These are phyloP conservation scores for Hyphopichia homilentoma DNA, from an alignment of 805 yeast species.

Conservation along the genomic window DNA sequence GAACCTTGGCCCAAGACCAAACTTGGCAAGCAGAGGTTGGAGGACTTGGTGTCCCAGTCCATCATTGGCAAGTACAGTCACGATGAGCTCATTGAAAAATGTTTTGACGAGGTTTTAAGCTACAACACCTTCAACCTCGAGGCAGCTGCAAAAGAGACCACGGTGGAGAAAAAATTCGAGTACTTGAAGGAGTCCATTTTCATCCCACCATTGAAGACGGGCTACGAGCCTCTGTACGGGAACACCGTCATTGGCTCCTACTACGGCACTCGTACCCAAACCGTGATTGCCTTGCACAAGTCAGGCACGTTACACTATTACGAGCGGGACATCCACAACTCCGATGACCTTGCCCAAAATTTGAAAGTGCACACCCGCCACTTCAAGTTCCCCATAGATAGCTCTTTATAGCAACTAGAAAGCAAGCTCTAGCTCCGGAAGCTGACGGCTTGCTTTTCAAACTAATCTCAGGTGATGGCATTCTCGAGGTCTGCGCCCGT, in stretches of 20 bases:
- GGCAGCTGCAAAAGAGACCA: conserved; percentile 6
- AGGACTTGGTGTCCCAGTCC: conserved; percentile 16
- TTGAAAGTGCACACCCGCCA: conserved; percentile 9
- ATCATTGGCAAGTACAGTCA: conserved; percentile 16
- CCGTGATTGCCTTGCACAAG: conserved; percentile 60
- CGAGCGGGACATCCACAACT: conserved; percentile 58
- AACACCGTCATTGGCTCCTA: conserved; percentile 41
- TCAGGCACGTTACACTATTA: conserved; percentile 51
- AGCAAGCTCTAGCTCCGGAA: conserved; percentile 2
- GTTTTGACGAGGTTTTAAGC: conserved; percentile 57
- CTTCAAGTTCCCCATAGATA: conserved; percentile 10
- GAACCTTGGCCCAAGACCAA: conserved; percentile 75
- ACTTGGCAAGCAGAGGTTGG: conserved; percentile 39
- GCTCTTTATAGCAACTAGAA: conserved; percentile 4
- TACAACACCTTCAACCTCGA: conserved; percentile 30
- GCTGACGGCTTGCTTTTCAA: too few relatives aligned
- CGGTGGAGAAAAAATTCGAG: conserved; percentile 20
- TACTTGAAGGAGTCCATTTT: conserved; percentile 60
- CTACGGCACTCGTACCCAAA: conserved; percentile 89
- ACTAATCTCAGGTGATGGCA: too few relatives aligned
- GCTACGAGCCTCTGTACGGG: too few relatives aligned
- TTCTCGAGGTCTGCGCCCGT: too few relatives aligned
- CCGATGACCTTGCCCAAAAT: conserved; percentile 24
- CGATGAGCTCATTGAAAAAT: conserved; percentile 42
- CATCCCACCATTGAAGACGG: conserved; percentile 60